phyloP scores from a whole-genome alignment of 2,329 filamentous ascomycete genomes.

The Colletotrichum camelliae region DNA sequence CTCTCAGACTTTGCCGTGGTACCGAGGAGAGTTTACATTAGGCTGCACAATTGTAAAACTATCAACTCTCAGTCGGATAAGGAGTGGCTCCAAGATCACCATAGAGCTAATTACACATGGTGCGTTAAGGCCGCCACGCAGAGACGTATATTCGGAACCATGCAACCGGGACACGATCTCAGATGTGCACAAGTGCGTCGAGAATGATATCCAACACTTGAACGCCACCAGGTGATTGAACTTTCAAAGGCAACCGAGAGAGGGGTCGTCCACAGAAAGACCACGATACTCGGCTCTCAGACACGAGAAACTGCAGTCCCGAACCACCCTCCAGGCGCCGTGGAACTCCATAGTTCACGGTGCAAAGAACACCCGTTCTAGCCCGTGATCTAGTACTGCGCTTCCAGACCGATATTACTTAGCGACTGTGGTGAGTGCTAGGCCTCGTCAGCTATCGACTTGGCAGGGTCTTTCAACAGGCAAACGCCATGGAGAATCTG shows the following conservation, averaged over 20 bases:
- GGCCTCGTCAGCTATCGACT: not conserved
- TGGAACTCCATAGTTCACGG: not conserved
- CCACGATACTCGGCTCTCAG: not conserved
- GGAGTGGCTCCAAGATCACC: not conserved
- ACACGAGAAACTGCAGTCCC: not conserved
- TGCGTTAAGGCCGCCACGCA: not conserved
- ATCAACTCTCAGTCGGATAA: not conserved
- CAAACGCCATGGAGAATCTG: not conserved
- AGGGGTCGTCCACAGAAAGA: not conserved
- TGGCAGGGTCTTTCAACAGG: not conserved
- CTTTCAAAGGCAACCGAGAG: not conserved
- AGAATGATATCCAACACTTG: not conserved
- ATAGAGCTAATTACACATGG: not conserved
- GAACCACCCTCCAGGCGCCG: not conserved
- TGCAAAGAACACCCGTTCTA: not conserved
- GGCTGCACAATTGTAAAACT: not conserved
- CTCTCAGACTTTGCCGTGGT: not conserved
- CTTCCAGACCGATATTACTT: not conserved
- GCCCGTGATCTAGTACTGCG: not conserved
- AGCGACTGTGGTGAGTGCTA: not conserved
- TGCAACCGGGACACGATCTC: not conserved
- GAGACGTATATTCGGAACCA: not conserved
- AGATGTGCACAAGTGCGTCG: not conserved
- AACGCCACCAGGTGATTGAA: not conserved
- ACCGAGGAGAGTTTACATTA: not conserved